These are phyloP conservation scores for Diospyros lotus DNA, from an alignment of 148 eudicot species.

Conservation along the genomic window DNA sequence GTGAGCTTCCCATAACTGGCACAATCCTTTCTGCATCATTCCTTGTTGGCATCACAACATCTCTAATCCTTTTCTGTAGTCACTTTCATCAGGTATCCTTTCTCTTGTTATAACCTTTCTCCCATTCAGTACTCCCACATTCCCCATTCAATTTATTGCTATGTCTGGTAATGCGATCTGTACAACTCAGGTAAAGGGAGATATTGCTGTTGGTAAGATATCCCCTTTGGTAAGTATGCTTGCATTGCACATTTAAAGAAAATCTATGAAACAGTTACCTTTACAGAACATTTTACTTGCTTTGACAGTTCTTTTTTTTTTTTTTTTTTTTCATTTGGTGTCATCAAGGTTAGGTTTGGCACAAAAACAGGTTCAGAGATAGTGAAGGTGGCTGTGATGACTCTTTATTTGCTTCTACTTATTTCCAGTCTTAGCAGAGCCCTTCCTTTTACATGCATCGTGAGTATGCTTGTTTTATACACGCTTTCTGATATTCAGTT, in stretches of 20 bases:
- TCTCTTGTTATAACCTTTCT: not conserved
- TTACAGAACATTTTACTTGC: not conserved
- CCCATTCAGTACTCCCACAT: not conserved
- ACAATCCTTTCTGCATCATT: constrained; percentile 61
- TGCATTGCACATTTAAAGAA: not conserved
- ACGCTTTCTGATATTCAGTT: not conserved
- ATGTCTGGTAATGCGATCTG: constrained; percentile 4
- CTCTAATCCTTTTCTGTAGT: constrained; percentile 90
- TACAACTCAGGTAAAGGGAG: constrained; percentile 60
- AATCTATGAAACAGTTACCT: not conserved
- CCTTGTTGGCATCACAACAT: constrained; percentile 83
- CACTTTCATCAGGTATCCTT: constrained; percentile 90
- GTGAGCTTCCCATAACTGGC: constrained; percentile 48
- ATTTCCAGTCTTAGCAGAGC: constrained; percentile 44
- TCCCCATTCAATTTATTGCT: not conserved
- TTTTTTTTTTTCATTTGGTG: constrained; percentile 4
- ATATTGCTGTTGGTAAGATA: constrained; percentile 69
- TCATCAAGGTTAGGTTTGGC: constrained; percentile 75
- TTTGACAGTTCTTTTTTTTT: not conserved
- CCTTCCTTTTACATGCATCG: constrained; percentile 70
- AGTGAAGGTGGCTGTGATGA: constrained; percentile 46
- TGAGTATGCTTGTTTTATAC: constrained; percentile 27
- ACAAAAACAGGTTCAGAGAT: constrained; percentile 53
- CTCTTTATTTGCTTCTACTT: constrained; percentile 46
- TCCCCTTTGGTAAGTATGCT: constrained; percentile 74